These are phyloP conservation scores for Crucibulum laeve DNA, from an alignment of 768 basidiomycete genomes.

Conservation along the genomic window DNA sequence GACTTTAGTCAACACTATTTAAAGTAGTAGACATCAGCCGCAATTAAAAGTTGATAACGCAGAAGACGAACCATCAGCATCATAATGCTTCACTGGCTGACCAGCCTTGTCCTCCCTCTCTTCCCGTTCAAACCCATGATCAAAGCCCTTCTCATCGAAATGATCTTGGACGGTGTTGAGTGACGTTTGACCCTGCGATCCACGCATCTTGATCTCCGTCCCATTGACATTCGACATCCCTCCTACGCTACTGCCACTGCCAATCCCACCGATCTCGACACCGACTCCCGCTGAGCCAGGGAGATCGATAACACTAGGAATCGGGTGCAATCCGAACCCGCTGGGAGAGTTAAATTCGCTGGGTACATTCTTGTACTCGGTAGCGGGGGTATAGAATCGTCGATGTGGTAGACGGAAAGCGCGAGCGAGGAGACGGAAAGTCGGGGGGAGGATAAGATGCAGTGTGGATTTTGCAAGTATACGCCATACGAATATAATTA, in stretches of 20 bases:
- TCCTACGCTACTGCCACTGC: constrained; percentile 27
- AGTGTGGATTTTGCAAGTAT: constrained; percentile 76
- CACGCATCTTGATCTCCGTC: constrained; percentile 63
- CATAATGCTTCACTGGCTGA: constrained; percentile 62
- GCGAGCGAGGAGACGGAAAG: constrained; percentile 72
- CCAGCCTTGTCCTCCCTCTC: constrained; percentile 29
- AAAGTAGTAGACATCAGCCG: constrained; percentile 1
- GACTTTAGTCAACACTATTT: constrained; percentile 79
- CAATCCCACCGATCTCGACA: constrained; percentile 41
- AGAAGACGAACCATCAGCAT: constrained; percentile 73
- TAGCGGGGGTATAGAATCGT: constrained; percentile 87
- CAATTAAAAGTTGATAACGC: neutral
- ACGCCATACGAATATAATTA: constrained; percentile 84
- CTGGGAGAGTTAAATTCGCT: constrained; percentile 38
- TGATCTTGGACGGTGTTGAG: constrained; percentile 4
- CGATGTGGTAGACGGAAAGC: constrained; percentile 74
- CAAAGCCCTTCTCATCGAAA: constrained; percentile 4
- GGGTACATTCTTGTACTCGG: constrained; percentile 76
- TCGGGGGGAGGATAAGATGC: constrained; percentile 74
- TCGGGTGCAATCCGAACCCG: constrained; percentile 53
- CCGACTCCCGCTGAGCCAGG: constrained; percentile 42
- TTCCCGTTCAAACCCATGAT: constrained; percentile 18
- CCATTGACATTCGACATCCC: constrained; percentile 24
- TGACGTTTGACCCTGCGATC: constrained; percentile 12
- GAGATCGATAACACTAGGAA: constrained; percentile 86